Conservation (phyloP, 768 basidiomycete genomes). For the Phaffia tasmanica region DNA sequence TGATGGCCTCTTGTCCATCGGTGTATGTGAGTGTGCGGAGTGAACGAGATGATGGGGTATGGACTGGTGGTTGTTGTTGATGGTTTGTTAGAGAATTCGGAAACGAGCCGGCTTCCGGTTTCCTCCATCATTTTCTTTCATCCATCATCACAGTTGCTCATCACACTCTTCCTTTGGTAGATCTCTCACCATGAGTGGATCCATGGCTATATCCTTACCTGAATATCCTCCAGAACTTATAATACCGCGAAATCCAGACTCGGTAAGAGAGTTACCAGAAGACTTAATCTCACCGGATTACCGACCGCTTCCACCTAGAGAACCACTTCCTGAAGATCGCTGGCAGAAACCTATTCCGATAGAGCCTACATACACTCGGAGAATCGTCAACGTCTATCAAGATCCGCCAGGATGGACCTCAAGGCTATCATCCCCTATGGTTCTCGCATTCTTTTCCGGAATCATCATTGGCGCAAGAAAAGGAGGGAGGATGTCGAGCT, state of each 20-base stretch:
- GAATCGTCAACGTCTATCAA: neutral
- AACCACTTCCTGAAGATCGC: neutral
- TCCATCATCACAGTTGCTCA: neutral
- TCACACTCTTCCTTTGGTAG: too few species aligned
- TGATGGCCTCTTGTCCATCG: too few species aligned
- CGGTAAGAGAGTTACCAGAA: neutral
- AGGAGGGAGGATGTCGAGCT: neutral
- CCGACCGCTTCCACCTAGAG: neutral
- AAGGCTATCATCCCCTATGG: too few species aligned
- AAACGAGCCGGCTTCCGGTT: constrained; percentile 62
- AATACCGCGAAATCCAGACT: neutral
- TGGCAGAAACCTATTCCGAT: constrained; percentile 20
- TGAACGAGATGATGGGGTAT: constrained; percentile 51
- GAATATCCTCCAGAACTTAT: too few species aligned
- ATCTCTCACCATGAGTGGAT: too few species aligned
- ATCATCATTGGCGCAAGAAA: neutral
- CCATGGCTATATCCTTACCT: too few species aligned
- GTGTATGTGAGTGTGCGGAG: too few species aligned
- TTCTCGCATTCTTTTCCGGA: neutral
- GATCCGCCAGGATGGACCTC: too few species aligned
- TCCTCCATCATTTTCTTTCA: neutral
- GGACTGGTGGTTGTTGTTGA: constrained; percentile 43
- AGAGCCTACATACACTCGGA: constrained; percentile 23
- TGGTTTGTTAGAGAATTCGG: constrained; percentile 66
- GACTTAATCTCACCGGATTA: constrained; percentile 10